Percentiles rank a stretch among this genome's conserved stretches.
Conservation (phyloP, 2,329 filamentous ascomycete genomes). For the Waltergamsia citrina region DNA sequence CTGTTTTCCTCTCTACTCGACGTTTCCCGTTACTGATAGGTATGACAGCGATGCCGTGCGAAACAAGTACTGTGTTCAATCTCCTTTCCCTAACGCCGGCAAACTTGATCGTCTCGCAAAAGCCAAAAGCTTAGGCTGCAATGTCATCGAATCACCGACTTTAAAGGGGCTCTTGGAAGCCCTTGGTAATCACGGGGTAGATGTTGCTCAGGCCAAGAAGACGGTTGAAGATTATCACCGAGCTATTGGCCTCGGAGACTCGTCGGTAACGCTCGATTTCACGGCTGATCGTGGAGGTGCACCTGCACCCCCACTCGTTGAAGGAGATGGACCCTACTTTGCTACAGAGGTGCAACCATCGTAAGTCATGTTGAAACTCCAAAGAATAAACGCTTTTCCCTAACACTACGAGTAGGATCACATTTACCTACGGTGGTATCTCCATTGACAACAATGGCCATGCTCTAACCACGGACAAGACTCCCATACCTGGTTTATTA, state of each 20-base stretch:
- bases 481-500: not conserved
- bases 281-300: not conserved
- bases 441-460: conserved; percentile 1
- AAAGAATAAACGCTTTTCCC: too few relatives aligned
- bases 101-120: not conserved
- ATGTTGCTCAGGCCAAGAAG: not conserved
- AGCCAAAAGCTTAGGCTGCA: not conserved
- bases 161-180: not conserved
- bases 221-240: not conserved
- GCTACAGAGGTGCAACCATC: conserved; percentile 3
- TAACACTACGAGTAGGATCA: too few relatives aligned
- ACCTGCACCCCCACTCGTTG: not conserved
- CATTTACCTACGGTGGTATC: conserved; percentile 3
- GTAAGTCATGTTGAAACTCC: too few relatives aligned
- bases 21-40: too few relatives aligned
- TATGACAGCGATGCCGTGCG: not conserved
- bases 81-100: not conserved
- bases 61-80: not conserved
- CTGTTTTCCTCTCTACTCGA: not conserved
- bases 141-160: not conserved
- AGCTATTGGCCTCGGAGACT: not conserved
- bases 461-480: conserved; percentile 1
- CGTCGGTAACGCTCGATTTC: not conserved
- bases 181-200: not conserved
- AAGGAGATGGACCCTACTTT: conserved; percentile 1